Evolutionary conservation across 192 early-diverging fungal genomes (phyloP).

Genomic region (Tieghemiomyces parasiticus): DNA sequence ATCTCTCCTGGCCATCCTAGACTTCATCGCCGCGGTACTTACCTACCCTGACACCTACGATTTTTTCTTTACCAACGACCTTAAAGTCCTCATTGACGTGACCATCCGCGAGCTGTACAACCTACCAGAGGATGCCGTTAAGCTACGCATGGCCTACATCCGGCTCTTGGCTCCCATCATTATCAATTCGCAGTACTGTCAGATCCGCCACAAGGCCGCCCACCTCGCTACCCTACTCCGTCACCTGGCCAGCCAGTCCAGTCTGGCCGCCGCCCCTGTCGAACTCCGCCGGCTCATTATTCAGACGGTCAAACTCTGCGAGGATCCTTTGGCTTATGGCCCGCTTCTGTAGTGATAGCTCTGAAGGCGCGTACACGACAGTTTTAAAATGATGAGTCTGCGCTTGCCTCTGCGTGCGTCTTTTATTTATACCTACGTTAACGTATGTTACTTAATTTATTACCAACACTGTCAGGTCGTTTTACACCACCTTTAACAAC

Average conservation of each 20-base stretch:
- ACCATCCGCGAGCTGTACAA: constrained; percentile 67
- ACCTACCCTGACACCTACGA: constrained; percentile 36
- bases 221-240: constrained; percentile 4
- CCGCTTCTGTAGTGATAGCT: constrained; percentile 6
- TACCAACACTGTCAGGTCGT: too few species aligned
- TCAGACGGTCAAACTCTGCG: constrained; percentile 6
- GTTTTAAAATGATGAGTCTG: too few species aligned
- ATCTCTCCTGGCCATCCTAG: constrained; percentile 40
- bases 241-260: not conserved
- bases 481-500: too few species aligned
- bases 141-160: constrained; percentile 52
- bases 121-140: constrained; percentile 47
- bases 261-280: not conserved
- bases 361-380: too few species aligned
- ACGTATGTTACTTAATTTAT: too few species aligned
- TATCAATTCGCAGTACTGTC: constrained; percentile 37
- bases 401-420: too few species aligned
- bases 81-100: constrained; percentile 75
- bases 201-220: constrained; percentile 7
- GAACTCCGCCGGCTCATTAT: not conserved
- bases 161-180: constrained; percentile 46
- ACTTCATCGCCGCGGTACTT: constrained; percentile 58
- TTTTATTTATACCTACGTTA: too few species aligned
- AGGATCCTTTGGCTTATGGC: constrained; percentile 8
- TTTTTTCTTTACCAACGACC: constrained; percentile 90